phyloP scores from a whole-genome alignment of 2,329 filamentous ascomycete species.

The Aureobasidium namibiae region DNA sequence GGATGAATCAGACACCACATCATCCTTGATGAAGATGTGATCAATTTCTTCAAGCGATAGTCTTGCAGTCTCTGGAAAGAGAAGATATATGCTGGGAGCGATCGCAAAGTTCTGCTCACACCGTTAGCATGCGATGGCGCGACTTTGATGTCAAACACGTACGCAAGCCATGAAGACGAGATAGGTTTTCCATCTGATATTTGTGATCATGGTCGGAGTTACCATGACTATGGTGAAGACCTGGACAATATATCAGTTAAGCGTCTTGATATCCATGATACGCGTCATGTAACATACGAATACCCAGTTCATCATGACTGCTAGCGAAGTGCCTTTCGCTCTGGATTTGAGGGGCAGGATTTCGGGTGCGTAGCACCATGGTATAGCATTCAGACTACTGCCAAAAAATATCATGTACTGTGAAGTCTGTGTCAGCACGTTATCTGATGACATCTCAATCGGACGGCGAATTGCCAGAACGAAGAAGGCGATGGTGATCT shows the following conservation, averaged over 20 bases:
- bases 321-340: conserved; percentile 39
- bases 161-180: conserved; percentile 37
- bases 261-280: background rate
- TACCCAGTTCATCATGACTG: conserved; percentile 40
- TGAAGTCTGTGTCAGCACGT: background rate
- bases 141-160: background rate
- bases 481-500: conserved; percentile 40
- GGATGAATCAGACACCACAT: background rate
- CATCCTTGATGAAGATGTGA: conserved; percentile 24
- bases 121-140: background rate
- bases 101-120: conserved; percentile 7
- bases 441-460: too few species aligned
- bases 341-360: conserved; percentile 41
- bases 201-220: conserved; percentile 40
- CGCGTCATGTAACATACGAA: conserved; percentile 13
- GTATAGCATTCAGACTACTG: conserved; percentile 19
- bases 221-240: conserved; percentile 11
- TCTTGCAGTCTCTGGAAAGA: conserved; percentile 33
- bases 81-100: conserved; percentile 29
- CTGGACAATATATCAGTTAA: background rate
- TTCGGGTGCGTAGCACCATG: conserved; percentile 30
- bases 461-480: conserved; percentile 28
- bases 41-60: conserved; percentile 35
- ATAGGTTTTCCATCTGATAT: conserved; percentile 42
- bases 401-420: conserved; percentile 20